A percentile compares a stretch with the other conserved stretches of the same genome.
phyloP scores from a whole-genome alignment of 768 basidiomycete species.

The Pisolithus marmoratus region DNA sequence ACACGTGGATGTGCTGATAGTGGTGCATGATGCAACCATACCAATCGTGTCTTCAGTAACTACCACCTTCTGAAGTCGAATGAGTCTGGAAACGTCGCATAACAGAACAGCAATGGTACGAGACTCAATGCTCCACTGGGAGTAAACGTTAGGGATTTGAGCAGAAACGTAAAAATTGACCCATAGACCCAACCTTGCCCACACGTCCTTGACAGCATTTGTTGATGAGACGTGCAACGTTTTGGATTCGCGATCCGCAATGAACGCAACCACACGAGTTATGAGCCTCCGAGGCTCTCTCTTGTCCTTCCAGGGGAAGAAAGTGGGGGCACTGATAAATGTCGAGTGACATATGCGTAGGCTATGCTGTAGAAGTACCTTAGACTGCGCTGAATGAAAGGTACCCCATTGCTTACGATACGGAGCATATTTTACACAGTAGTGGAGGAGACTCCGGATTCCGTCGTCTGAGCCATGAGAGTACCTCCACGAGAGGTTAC shows the following conservation, averaged over 20 bases:
- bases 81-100: slow-evolving; percentile 45
- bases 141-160: slow-evolving; percentile 8
- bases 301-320: slow-evolving; percentile 40
- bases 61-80: slow-evolving; percentile 40
- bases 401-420: slow-evolving; percentile 49
- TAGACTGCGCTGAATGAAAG: background rate
- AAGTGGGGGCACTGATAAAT: slow-evolving; percentile 55
- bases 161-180: background rate
- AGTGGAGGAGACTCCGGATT: slow-evolving; percentile 37
- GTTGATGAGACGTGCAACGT: slow-evolving; percentile 46
- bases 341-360: slow-evolving; percentile 63
- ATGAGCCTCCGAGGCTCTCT: slow-evolving; percentile 44
- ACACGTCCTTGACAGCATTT: slow-evolving; percentile 53
- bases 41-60: background rate
- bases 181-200: slow-evolving; percentile 51
- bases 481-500: slow-evolving; percentile 41
- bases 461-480: slow-evolving; percentile 38
- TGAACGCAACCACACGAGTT: slow-evolving; percentile 55
- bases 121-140: slow-evolving; percentile 30
- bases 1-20: slow-evolving; percentile 12
- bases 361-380: slow-evolving; percentile 42
- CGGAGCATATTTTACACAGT: slow-evolving; percentile 62
- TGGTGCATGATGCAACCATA: background rate
- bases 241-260: slow-evolving; percentile 54
- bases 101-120: slow-evolving; percentile 49